phyloP scores from a whole-genome alignment of 306 rosid genomes.

The Chamaecrista fasciculata region DNA sequence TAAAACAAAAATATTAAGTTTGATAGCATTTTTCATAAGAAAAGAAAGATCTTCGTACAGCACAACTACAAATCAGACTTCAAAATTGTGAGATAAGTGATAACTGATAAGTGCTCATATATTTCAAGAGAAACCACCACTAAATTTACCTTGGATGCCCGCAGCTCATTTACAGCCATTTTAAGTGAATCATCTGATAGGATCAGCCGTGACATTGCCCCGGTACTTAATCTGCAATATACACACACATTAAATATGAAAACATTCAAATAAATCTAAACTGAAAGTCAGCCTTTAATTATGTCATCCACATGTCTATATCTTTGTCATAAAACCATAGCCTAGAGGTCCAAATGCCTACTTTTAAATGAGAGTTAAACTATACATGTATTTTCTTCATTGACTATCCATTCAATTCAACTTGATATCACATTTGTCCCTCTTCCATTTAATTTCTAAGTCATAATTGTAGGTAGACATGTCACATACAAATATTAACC shows the following conservation, averaged over 20 bases:
- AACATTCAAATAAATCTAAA: constrained; percentile 7
- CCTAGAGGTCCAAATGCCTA: constrained; percentile 10
- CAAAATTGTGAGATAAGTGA: constrained; percentile 4
- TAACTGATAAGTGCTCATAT: no score
- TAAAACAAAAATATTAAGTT: not conserved
- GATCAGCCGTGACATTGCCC: constrained; percentile 78
- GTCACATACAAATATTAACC: not conserved
- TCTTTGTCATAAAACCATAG: not conserved
- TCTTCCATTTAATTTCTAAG: not conserved
- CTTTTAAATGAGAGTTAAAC: not conserved
- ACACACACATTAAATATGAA: constrained; percentile 7
- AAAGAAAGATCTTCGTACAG: not conserved
- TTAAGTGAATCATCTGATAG: constrained; percentile 89
- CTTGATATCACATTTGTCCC: constrained; percentile 2
- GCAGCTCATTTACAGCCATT: constrained; percentile 70
- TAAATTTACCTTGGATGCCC: constrained; percentile 64
- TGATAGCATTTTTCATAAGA: not conserved
- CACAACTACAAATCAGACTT: not conserved
- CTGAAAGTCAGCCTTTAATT: not conserved
- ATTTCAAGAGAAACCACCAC: constrained; percentile 8
- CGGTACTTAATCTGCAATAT: constrained; percentile 71
- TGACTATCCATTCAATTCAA: constrained; percentile 17
- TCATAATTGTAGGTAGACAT: not conserved
- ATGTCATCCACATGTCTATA: not conserved
- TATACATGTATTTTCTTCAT: constrained; percentile 17